These are phyloP conservation scores for Penicillium griseofulvum DNA, from an alignment of 2,329 filamentous ascomycete genomes.

Conservation along the genomic window DNA sequence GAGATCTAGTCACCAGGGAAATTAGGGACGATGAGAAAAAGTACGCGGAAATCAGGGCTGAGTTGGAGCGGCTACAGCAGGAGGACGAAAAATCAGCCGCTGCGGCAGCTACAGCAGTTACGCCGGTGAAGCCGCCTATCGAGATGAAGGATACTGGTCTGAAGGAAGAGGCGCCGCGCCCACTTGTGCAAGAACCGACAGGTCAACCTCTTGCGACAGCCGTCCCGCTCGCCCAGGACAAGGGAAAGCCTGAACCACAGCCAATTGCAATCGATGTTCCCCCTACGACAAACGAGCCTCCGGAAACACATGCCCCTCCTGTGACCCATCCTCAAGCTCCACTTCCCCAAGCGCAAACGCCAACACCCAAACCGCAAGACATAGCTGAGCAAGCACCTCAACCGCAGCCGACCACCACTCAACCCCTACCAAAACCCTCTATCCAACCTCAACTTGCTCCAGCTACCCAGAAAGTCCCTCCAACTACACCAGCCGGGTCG, in stretches of 20 bases:
- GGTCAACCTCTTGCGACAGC: background rate
- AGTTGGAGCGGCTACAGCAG: constrained; percentile 67
- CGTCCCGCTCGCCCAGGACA: constrained; percentile 1
- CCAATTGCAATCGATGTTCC: constrained; percentile 3
- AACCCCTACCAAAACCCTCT: constrained; percentile 18
- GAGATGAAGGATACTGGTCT: constrained; percentile 32
- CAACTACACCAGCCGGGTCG: constrained; percentile 18
- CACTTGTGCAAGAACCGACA: constrained; percentile 5
- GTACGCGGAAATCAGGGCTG: constrained; percentile 62
- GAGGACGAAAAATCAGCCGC: constrained; percentile 51
- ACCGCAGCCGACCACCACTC: constrained; percentile 20
- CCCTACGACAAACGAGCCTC: constrained; percentile 1
- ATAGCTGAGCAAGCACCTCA: constrained; percentile 15
- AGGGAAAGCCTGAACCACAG: constrained; percentile 2
- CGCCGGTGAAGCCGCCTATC: constrained; percentile 14
- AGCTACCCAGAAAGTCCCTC: constrained; percentile 17
- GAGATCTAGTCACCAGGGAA: constrained; percentile 64
- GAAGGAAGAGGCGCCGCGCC: constrained; percentile 21
- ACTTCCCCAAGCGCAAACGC: constrained; percentile 10
- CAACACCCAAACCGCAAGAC: constrained; percentile 8
- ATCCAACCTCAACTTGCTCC: constrained; percentile 20
- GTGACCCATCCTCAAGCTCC: constrained; percentile 2
- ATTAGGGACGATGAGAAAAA: constrained; percentile 72
- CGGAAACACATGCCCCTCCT: constrained; percentile 5
- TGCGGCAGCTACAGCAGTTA: constrained; percentile 2